phyloP scores from a whole-genome alignment of 2,329 filamentous ascomycete genomes.

The Botryotinia globosa region DNA sequence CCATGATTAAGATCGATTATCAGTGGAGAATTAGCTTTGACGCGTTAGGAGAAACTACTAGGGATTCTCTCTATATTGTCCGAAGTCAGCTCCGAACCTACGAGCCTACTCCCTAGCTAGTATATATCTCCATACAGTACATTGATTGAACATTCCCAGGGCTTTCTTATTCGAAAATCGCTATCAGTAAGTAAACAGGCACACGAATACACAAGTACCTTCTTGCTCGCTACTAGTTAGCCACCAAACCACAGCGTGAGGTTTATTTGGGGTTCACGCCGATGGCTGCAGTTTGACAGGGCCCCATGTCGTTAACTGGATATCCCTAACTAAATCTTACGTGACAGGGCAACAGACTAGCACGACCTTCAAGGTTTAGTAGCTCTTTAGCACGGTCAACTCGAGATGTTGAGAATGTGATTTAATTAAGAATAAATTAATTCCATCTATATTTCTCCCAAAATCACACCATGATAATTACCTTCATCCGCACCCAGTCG shows the following conservation, averaged over 20 bases:
- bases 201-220: neutral
- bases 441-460: neutral
- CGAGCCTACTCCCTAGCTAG: neutral
- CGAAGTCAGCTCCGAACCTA: constrained; percentile 23
- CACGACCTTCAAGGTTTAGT: neutral
- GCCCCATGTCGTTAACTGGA: constrained; percentile 12
- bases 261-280: constrained; percentile 3
- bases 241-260: constrained; percentile 15
- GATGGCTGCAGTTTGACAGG: constrained; percentile 16
- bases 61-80: constrained; percentile 24
- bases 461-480: neutral
- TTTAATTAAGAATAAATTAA: constrained; percentile 1
- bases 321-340: constrained; percentile 19
- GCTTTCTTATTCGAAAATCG: neutral
- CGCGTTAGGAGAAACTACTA: constrained; percentile 23
- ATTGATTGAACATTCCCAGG: neutral
- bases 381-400: constrained; percentile 1
- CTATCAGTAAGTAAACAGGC: neutral
- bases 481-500: neutral
- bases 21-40: constrained; percentile 1
- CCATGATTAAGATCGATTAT: constrained; percentile 5
- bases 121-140: neutral
- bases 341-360: constrained; percentile 11
- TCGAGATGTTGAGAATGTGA: neutral
- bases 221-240: constrained; percentile 2